Evolutionary conservation across 2,329 filamentous ascomycete species (phyloP).

Genomic region (Colletotrichum tropicale): DNA sequence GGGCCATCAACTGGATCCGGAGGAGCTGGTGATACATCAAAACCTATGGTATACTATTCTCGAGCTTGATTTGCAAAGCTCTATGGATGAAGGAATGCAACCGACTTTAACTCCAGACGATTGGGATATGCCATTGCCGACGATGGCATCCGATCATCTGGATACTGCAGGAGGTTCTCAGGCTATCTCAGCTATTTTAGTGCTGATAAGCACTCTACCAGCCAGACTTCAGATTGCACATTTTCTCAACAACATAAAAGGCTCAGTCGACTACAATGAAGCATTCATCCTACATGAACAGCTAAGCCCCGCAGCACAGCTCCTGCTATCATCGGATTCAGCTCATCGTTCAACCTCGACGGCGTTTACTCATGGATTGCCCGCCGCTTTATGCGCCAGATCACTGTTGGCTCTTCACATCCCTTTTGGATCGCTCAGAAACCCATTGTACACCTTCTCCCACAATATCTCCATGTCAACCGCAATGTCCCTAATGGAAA

Average conservation of each 20-base stretch:
- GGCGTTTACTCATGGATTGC: neutral
- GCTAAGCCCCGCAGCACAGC: neutral
- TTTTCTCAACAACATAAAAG: neutral
- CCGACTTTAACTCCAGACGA: neutral
- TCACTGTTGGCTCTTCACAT: neutral
- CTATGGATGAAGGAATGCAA: neutral
- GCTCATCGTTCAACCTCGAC: neutral
- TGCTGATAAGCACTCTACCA: neutral
- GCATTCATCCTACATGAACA: neutral
- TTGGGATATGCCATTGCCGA: neutral
- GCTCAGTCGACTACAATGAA: neutral
- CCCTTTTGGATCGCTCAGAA: neutral
- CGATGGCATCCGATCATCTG: neutral
- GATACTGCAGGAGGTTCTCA: rapidly evolving
- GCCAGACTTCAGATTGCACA: neutral
- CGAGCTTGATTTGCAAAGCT: neutral
- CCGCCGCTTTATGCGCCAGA: neutral
- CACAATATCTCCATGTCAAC: neutral
- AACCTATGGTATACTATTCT: neutral
- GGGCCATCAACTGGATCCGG: neutral
- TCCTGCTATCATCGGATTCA: neutral
- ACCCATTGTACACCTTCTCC: neutral
- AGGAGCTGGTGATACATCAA: neutral
- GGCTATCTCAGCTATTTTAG: neutral
- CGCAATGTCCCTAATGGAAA: neutral